Conservation (phyloP, 352 stramenopile species). For the Phytophthora europaea region DNA sequence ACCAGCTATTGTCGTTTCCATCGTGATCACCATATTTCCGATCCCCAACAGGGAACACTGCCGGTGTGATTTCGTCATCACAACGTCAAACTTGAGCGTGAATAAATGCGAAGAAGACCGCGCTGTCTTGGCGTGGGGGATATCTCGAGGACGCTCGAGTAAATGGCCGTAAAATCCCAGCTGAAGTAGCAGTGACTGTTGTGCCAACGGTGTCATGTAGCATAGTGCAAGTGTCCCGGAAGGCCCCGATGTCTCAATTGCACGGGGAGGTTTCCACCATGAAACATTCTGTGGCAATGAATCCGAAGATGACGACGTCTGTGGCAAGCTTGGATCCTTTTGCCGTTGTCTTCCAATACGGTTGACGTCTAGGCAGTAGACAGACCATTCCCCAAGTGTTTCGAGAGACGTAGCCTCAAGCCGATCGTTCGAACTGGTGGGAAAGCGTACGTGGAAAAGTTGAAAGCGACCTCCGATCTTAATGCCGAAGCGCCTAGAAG, state of each 20-base stretch:
- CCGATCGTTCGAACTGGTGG: neutral
- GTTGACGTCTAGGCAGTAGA: constrained; percentile 30
- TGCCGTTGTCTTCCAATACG: constrained; percentile 16
- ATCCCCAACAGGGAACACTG: constrained; percentile 25
- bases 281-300: neutral
- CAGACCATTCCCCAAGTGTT: constrained; percentile 25
- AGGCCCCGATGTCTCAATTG: neutral
- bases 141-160: constrained; percentile 36
- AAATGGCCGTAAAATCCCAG: constrained; percentile 31
- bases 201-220: constrained; percentile 18
- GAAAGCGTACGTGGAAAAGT: constrained; percentile 41
- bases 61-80: neutral
- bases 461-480: constrained; percentile 49
- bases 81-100: constrained; percentile 38
- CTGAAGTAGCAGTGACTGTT: constrained; percentile 41
- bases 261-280: constrained; percentile 33
- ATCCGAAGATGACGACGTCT: neutral
- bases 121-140: constrained; percentile 6
- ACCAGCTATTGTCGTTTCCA: constrained; percentile 28
- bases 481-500: constrained; percentile 32
- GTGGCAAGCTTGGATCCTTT: neutral
- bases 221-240: neutral
- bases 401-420: neutral
- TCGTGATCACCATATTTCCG: constrained; percentile 22
- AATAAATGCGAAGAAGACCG: neutral